Percentiles rank a stretch among this genome's conserved stretches.
Evolutionary conservation across 768 basidiomycete species (phyloP).

Genomic region (Russula ochroleuca): DNA sequence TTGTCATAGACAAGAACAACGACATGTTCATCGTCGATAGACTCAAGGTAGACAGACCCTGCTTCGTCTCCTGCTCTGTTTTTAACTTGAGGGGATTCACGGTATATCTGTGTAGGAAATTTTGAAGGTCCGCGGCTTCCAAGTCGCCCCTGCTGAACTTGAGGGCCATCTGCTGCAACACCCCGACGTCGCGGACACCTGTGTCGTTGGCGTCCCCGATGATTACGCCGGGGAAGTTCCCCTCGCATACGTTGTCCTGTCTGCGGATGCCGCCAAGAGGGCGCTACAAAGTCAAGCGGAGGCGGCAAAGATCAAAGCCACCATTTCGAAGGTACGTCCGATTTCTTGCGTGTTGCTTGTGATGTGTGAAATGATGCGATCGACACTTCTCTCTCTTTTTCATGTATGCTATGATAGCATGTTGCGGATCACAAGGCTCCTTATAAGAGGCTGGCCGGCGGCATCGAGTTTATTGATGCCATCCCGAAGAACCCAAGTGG

Average conservation of each 20-base stretch:
- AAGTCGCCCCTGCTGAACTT: constrained; percentile 70
- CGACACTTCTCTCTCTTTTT: neutral
- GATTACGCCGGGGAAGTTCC: constrained; percentile 72
- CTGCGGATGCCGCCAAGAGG: constrained; percentile 22
- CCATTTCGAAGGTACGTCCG: constrained; percentile 20
- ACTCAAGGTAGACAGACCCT: constrained; percentile 42
- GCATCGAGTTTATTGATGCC: constrained; percentile 38
- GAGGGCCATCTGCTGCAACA: constrained; percentile 63
- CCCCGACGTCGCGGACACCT: constrained; percentile 54
- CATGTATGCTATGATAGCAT: constrained; percentile 28
- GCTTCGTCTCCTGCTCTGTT: neutral
- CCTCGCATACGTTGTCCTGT: constrained; percentile 60
- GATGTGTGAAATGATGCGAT: neutral
- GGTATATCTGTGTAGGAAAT: constrained; percentile 44
- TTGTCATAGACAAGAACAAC: constrained; percentile 47
- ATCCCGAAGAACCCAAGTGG: constrained; percentile 36
- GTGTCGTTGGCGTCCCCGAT: constrained; percentile 63
- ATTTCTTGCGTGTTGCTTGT: neutral
- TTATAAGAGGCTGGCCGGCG: constrained; percentile 40
- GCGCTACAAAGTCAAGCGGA: neutral
- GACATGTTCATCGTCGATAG: constrained; percentile 60
- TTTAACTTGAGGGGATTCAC: constrained; percentile 25
- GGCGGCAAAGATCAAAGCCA: constrained; percentile 19
- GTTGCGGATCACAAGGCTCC: constrained; percentile 34
- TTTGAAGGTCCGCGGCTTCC: constrained; percentile 66